Evolutionary conservation across 805 yeast species (phyloP), one percentile per base, ranked within the genome.

Genomic region (Saturnispora halmiae): DNA sequence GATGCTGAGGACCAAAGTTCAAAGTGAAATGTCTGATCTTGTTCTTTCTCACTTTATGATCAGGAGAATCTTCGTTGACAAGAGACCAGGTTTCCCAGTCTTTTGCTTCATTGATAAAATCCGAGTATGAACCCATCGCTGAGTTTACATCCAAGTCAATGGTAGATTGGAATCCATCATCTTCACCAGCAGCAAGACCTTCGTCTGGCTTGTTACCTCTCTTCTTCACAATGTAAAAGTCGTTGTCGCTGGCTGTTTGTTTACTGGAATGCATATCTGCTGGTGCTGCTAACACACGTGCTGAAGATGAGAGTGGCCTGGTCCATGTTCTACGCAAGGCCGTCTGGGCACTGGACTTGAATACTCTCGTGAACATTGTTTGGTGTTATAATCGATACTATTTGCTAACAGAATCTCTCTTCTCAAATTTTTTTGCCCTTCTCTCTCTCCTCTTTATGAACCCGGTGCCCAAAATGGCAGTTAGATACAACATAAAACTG

Each of bases 1-100:
- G 95, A 67, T 84, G 95, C 66, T 84, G 95, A 36, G 95, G 95
- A 28, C 94, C 95, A 59, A 84, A 84, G 65, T 85, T 85, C 59
- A 85, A 78, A 37, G 94, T 84, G 68, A 84, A 85, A 59, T 83
- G 94, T 61, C 94, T 77, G 56, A 84, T 78, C 60, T 82, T 71
- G 16, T 66, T 60, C 50, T 64, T 64, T 44, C 62, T 53, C 16
- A 58, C 52, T 9, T 58, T 56, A 39, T 46, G 60, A 34, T 61
- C 65, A 9, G 67, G 65, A 7, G 64, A 55, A 49, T 63, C 66
- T 43, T 52, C 61, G 39, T 59, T 59, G 38, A 44, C 43, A 29
- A 61, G 44, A 36, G 57, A 52, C 66, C 66, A 63, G 10, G 61
- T 55, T 41, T 61, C 66, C 58, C 57, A 56, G 29, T 57, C 46